These are phyloP conservation scores for Fusarium subtropicale DNA, from an alignment of 2,329 filamentous ascomycete genomes.

Conservation along the genomic window DNA sequence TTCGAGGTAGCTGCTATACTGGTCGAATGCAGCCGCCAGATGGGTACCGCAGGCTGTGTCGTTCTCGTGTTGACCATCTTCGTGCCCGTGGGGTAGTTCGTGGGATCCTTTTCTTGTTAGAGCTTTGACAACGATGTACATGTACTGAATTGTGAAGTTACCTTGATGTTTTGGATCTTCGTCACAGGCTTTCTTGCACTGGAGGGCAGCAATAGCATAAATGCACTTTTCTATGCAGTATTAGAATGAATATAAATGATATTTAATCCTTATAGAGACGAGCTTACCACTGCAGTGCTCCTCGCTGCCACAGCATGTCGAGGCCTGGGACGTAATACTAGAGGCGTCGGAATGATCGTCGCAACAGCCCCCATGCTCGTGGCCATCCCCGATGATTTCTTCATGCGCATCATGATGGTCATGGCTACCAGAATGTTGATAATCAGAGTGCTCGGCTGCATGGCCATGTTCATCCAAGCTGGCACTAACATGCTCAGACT, in stretches of 20 bases:
- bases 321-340: background rate
- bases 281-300: slow-evolving; percentile 9
- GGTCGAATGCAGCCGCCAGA: slow-evolving; percentile 50
- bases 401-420: background rate
- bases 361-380: background rate
- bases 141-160: background rate
- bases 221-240: slow-evolving; percentile 17
- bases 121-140: fast-evolving
- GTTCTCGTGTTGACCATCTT: background rate
- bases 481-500: background rate
- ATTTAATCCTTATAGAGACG: fast-evolving
- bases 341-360: background rate
- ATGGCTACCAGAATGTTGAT: fast-evolving
- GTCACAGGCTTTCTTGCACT: slow-evolving; percentile 27
- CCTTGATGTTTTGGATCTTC: slow-evolving; percentile 21
- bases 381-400: fast-evolving
- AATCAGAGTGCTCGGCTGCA: fast-evolving
- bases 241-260: background rate
- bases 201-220: slow-evolving; percentile 14
- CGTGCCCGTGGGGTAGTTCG: slow-evolving; percentile 11
- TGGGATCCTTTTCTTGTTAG: slow-evolving; percentile 2
- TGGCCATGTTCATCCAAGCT: background rate
- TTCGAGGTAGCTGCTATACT: slow-evolving; percentile 53
- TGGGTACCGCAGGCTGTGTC: slow-evolving; percentile 50
- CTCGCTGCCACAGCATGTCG: slow-evolving; percentile 15